These are phyloP conservation scores for Begonia peltatifolia DNA, from an alignment of 306 rosid species.

Conservation along the genomic window DNA sequence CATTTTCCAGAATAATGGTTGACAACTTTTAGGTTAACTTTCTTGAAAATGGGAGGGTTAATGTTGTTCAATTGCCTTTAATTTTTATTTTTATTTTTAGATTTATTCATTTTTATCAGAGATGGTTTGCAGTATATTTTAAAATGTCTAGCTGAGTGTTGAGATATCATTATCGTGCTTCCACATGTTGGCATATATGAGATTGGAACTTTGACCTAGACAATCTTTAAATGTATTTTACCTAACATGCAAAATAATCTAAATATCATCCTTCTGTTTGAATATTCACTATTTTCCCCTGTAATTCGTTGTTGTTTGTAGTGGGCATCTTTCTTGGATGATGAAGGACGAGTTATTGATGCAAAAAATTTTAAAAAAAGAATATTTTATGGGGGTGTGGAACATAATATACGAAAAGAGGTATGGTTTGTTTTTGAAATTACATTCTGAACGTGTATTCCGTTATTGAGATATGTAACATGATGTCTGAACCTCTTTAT, in stretches of 20 bases:
- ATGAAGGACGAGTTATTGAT: constrained; percentile 76
- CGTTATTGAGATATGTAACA: constrained; percentile 13
- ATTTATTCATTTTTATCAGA: too few species aligned
- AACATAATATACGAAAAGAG: constrained; percentile 67
- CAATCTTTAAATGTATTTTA: too few species aligned
- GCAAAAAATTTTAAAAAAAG: constrained; percentile 70
- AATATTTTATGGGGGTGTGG: constrained; percentile 93
- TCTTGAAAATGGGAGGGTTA: too few species aligned
- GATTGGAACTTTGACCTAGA: too few species aligned
- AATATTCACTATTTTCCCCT: too few species aligned
- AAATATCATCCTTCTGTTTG: too few species aligned
- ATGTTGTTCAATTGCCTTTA: neutral
- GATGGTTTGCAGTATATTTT: too few species aligned
- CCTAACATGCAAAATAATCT: too few species aligned
- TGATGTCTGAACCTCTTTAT: constrained; percentile 15
- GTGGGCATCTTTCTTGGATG: constrained; percentile 80
- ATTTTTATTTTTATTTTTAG: neutral
- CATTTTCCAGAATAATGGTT: neutral
- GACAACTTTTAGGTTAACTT: too few species aligned
- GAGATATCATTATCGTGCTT: too few species aligned
- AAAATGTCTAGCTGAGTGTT: too few species aligned
- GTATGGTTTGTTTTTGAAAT: constrained; percentile 24
- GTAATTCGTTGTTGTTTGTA: constrained; percentile 14
- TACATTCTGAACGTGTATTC: constrained; percentile 10
- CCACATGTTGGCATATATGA: too few species aligned